Evolutionary conservation across 2,329 filamentous ascomycete species (phyloP), one percentile per base, ranked within the genome.

Genomic region (Sclerotinia trifoliorum): DNA sequence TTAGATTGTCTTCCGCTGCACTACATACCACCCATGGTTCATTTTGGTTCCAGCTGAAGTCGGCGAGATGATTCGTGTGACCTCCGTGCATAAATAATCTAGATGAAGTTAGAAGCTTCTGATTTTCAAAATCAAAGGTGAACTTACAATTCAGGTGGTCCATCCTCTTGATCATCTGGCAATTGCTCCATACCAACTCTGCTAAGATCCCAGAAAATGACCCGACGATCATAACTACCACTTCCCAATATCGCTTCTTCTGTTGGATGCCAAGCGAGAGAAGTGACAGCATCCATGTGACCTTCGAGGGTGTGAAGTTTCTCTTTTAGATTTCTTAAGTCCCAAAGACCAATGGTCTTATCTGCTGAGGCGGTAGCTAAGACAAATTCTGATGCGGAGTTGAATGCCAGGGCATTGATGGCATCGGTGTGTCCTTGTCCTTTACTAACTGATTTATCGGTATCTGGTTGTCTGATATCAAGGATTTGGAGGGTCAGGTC

Each of bases 31-130:
- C 87, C 96, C 96, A 99, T 5, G 94, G 94, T 76, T 97, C 93
- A 78, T 96, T 97, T 74, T 88, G 88, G 80, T 99, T 99, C 94
- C 94, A 99, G 80, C 91, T 94, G 77, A 99, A 99, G 80, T 99
- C 96, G 48, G 92, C 93, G 70, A 99, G 88, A 73, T 96, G 91
- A 80, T 97, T 97, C 15, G 95, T 99, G 82, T 99, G 96, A 44
- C 95, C 95, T 70, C 95, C 95, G 76, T 99, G 95, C 94, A 99
- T 98, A 81, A 99, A 99, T 1, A 99, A 83, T 58, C 91, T 93
- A 71, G 56, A 51, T 70, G 55, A 69, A 65, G 32, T 55, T 66
- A 68, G 56, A 46, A 26, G 44, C 11, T n/a, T n/a, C 10, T 17
- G 5, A 26, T 29, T 62, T 42, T 3, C 60, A 24, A 32, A 32